phyloP scores from a whole-genome alignment of 306 rosid species.

The Medicago ruthenica region DNA sequence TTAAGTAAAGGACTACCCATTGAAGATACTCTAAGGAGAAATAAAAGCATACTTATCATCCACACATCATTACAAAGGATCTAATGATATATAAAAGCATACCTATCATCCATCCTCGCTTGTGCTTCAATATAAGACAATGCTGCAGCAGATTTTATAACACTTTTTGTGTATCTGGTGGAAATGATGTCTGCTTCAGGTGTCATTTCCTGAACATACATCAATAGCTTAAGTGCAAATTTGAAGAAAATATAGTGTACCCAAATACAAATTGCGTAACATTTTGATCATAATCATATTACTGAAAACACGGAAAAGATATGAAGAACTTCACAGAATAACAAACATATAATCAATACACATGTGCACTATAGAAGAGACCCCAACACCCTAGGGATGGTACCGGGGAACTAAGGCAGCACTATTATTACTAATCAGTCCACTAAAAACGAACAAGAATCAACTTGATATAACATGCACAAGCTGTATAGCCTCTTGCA shows the following conservation, averaged over 20 bases:
- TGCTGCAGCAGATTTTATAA: conserved; percentile 88
- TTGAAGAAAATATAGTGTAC: conserved; percentile 2
- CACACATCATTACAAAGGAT: conserved; percentile 5
- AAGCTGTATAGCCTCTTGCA: not conserved
- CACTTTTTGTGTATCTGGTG: conserved; percentile 82
- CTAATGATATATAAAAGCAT: conserved; percentile 44
- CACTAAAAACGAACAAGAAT: not conserved
- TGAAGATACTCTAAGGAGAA: too few species aligned
- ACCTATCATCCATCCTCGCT: conserved; percentile 99
- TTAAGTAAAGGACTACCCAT: too few species aligned
- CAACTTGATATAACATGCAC: not conserved
- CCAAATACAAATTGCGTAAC: conserved; percentile 31
- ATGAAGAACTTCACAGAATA: not conserved
- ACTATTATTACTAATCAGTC: not conserved
- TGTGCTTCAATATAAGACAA: conserved; percentile 97
- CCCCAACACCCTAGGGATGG: not conserved
- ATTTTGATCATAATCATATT: conserved; percentile 36
- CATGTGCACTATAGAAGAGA: not conserved
- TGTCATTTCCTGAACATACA: conserved; percentile 86
- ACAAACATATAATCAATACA: conserved; percentile 5
- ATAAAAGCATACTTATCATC: too few species aligned
- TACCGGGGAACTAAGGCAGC: not conserved
- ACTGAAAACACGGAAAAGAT: not conserved
- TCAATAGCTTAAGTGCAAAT: conserved; percentile 32
- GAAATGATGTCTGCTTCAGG: conserved; percentile 89